A percentile compares a stretch with the other conserved stretches of the same genome.
Evolutionary conservation across 2,329 filamentous ascomycete genomes (phyloP).

Genomic region (Periconia sp.): DNA sequence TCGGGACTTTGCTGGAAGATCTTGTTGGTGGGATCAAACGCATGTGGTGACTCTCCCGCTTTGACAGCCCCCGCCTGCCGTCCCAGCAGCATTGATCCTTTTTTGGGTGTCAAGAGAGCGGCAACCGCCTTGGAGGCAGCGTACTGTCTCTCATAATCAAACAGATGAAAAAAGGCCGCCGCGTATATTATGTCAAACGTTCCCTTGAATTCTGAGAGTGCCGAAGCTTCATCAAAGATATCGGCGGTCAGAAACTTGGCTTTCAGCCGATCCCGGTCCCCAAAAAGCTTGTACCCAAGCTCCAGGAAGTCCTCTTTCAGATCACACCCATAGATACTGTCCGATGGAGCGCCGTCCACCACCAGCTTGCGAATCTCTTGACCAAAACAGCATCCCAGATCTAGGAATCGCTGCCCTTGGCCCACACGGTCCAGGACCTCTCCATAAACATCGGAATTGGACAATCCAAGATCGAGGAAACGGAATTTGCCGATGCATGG

Average conservation of each 20-base stretch:
- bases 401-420: slow-evolving; percentile 36
- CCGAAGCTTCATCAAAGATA: slow-evolving; percentile 42
- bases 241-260: slow-evolving; percentile 56
- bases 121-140: slow-evolving; percentile 36
- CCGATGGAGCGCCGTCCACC: slow-evolving; percentile 41
- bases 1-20: slow-evolving; percentile 38
- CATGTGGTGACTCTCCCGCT: slow-evolving; percentile 18
- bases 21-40: slow-evolving; percentile 12
- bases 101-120: slow-evolving; percentile 37
- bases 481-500: slow-evolving; percentile 37
- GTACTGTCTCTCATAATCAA: slow-evolving; percentile 37
- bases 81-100: slow-evolving; percentile 55
- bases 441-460: slow-evolving; percentile 18
- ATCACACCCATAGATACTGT: slow-evolving; percentile 45
- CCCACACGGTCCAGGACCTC: slow-evolving; percentile 31
- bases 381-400: slow-evolving; percentile 50
- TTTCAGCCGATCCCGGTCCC: slow-evolving; percentile 42
- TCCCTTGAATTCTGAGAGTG: slow-evolving; percentile 26
- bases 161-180: slow-evolving; percentile 48
- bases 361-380: slow-evolving; percentile 47
- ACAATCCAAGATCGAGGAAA: slow-evolving; percentile 33
- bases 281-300: slow-evolving; percentile 50
- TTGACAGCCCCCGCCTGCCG: slow-evolving; percentile 50
- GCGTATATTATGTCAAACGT: slow-evolving; percentile 44
- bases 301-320: slow-evolving; percentile 51